Evolutionary conservation across 805 yeast genomes (phyloP).

Genomic region (Debaryomyces castellii): DNA sequence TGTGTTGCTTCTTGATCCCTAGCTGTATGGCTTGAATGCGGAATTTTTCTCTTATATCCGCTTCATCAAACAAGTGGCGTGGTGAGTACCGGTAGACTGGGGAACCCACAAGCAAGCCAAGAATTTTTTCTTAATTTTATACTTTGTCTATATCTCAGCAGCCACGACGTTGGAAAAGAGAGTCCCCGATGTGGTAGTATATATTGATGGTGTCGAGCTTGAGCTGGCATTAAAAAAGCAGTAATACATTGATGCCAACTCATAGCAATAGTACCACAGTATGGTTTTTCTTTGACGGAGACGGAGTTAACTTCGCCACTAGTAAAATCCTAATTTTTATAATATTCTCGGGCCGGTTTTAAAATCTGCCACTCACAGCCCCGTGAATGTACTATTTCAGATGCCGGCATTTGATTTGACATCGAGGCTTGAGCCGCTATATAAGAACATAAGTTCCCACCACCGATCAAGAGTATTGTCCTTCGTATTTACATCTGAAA

Average conservation of each 20-base stretch:
- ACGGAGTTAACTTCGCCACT: not conserved
- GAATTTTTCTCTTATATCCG: not conserved
- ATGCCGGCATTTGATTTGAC: conserved; percentile 1
- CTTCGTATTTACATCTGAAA: not conserved
- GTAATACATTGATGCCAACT: too few species aligned
- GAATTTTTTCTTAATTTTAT: not conserved
- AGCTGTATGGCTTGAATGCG: not conserved
- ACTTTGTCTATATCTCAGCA: not conserved
- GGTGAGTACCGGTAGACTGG: not conserved
- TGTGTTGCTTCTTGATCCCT: too few species aligned
- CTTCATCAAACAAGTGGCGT: not conserved
- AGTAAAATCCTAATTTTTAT: not conserved
- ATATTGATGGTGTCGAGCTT: not conserved
- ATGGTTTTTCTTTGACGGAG: not conserved
- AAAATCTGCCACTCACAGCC: not conserved
- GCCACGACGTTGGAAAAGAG: not conserved
- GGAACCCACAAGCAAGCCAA: not conserved
- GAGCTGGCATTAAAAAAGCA: not conserved
- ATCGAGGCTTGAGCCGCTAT: not conserved
- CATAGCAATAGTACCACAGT: too few species aligned
- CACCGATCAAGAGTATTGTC: not conserved
- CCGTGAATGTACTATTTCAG: not conserved
- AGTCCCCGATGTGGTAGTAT: not conserved
- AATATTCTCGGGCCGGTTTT: not conserved
- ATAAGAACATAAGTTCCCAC: not conserved